Percentiles rank a stretch among this genome's conserved stretches.
Evolutionary conservation across 78 protist genomes (phyloP).

Genomic region (Pigoraptor vietnamica): DNA sequence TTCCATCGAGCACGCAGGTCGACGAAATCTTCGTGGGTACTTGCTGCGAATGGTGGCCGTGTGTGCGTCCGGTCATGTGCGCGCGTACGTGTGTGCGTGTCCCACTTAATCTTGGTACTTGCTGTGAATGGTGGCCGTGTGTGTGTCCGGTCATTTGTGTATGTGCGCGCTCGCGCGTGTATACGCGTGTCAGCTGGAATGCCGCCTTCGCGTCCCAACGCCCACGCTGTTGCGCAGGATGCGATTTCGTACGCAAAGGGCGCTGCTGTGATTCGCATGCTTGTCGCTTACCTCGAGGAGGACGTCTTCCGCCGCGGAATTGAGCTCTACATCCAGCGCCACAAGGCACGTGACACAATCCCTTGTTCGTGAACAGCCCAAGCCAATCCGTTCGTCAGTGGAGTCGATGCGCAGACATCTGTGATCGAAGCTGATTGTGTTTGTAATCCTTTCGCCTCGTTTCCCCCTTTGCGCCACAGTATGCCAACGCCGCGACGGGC

Average conservation of each 20-base stretch:
- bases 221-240: slow-evolving; percentile 40
- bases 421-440: too few species aligned
- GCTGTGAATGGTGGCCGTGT: background rate
- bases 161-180: background rate
- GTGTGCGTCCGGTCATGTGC: too few species aligned
- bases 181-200: background rate
- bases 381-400: too few species aligned
- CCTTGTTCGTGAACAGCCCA: too few species aligned
- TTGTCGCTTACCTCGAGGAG: slow-evolving; percentile 58
- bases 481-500: slow-evolving; percentile 54
- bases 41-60: too few species aligned
- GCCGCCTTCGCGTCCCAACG: too few species aligned
- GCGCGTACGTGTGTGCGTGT: background rate
- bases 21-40: slow-evolving; percentile 88
- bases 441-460: too few species aligned
- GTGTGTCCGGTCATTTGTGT: background rate
- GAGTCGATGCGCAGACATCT: too few species aligned
- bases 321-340: slow-evolving; percentile 43
- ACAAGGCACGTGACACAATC: background rate
- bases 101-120: too few species aligned
- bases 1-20: slow-evolving; percentile 51
- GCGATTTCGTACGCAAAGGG: slow-evolving; percentile 65
- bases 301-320: slow-evolving; percentile 77
- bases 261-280: slow-evolving; percentile 76
- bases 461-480: background rate